phyloP scores from a whole-genome alignment of 768 basidiomycete species.

The Kwoniella europaea region DNA sequence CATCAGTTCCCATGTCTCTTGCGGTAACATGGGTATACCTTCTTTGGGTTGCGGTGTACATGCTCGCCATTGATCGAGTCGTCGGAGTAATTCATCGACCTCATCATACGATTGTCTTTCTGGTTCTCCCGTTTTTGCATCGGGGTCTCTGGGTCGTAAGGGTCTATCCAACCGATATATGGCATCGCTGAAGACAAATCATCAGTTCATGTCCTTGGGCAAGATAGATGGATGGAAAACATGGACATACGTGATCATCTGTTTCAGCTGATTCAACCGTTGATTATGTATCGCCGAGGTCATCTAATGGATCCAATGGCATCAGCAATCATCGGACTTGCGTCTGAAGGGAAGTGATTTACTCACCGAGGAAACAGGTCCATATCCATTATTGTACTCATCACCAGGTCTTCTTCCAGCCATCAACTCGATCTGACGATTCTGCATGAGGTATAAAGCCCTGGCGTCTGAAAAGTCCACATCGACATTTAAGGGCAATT shows the following conservation, averaged over 20 bases:
- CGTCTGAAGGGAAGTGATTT: not conserved
- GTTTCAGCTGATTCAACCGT: conserved; percentile 44
- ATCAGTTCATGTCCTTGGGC: too few relatives aligned
- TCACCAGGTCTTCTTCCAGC: conserved; percentile 29
- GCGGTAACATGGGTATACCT: conserved; percentile 35
- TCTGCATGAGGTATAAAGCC: conserved; percentile 36
- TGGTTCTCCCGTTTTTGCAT: not conserved
- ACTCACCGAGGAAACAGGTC: conserved; percentile 42
- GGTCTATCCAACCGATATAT: conserved; percentile 41
- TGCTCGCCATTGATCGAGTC: conserved; percentile 32
- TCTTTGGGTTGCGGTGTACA: conserved; percentile 28
- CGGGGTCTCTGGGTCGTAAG: conserved; percentile 18
- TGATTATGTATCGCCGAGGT: conserved; percentile 48
- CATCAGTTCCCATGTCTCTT: conserved; percentile 35
- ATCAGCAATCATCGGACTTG: not conserved
- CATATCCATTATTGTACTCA: conserved; percentile 39
- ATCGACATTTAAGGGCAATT: conserved; percentile 41
- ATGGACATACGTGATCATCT: conserved; percentile 44
- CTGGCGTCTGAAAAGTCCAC: conserved; percentile 39
- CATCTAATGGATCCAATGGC: conserved; percentile 29
- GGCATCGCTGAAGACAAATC: conserved; percentile 19
- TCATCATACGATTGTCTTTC: conserved; percentile 27
- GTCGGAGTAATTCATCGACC: conserved; percentile 29
- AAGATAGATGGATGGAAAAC: too few relatives aligned
- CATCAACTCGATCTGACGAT: conserved; percentile 35